Base-by-base conservation (phyloP, 352 stramenopile species). In the Phytophthora crassamura region DNA sequence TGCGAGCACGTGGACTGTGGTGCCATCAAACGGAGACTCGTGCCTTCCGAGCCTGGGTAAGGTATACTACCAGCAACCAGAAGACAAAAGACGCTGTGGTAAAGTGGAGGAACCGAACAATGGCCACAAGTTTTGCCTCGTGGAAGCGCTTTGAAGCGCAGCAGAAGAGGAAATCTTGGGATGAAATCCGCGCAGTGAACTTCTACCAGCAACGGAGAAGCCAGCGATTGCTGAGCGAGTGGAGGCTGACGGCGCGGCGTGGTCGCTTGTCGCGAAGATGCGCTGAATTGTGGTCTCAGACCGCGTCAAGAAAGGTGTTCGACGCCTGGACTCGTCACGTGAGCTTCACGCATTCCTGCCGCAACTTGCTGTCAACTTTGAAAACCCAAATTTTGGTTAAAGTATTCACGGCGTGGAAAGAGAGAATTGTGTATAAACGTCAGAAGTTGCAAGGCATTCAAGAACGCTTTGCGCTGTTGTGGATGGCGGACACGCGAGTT, bases 321-420 rank as follows among this genome's bases (percentile, higher is more conserved):
- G 40, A 43, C 12, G 53, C 20, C 55, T 75, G 61, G 67, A 51
- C n/a, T 50, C 61, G n/a, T 35, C 38, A 60, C 10, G 34, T 57
- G n/a, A 50, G 11, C 41, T 9, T 64, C 4, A 16, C 36, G 16
- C 59, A 53, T 15, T 61, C 47, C 16, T 42, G 43, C 22, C 59
- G 59, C 12, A 22, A 32, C 18, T 42, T 65, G 20, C 9, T 69
- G 8, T 38, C 14, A 0, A 69, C 56, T 7, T 58, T 74, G 20
- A 39, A 65, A 34, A 59, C 45, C 22, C 15, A 30, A 20, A 60
- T 64, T 2, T 30, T 84, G 6, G 16, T 35, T 18, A 63, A 58
- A 1, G 53, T 83, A 1, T 80, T 88, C 36, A 73, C 73, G 16
- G 56, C 78, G 14, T 89, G 78, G 80, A 86, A 66, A 40, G 25